Conservation (phyloP, 805 yeast species). For the Kazachstania taianensis region DNA sequence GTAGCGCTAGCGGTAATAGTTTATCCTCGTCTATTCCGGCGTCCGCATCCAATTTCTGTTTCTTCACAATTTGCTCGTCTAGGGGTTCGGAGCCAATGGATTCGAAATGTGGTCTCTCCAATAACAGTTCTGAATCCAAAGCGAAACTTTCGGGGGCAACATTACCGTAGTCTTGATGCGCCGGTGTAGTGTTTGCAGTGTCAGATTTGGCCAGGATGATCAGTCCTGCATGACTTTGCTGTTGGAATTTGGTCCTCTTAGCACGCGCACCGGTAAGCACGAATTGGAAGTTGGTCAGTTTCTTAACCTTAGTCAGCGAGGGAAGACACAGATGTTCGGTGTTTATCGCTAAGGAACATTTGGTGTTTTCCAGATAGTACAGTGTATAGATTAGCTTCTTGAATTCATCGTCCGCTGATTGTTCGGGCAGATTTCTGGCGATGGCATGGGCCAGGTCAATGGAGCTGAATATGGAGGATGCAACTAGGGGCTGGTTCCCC, state of each 20-base stretch:
- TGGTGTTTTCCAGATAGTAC: conserved; percentile 58
- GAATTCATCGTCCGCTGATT: conserved; percentile 21
- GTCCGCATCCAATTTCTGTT: conserved; percentile 19
- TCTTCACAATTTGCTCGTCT: conserved; percentile 32
- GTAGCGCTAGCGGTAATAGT: conserved; percentile 53
- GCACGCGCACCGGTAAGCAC: conserved; percentile 84
- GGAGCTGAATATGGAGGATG: conserved; percentile 26
- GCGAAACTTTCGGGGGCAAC: conserved; percentile 45
- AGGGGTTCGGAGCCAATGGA: conserved; percentile 41
- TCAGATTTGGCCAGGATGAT: conserved; percentile 60
- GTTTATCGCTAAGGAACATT: conserved; percentile 50
- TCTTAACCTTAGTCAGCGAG: conserved; percentile 44
- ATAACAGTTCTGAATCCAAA: conserved; percentile 63
- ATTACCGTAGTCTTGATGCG: conserved; percentile 8
- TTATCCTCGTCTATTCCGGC: conserved; percentile 34
- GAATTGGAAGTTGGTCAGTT: conserved; percentile 49
- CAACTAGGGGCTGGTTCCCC: conserved; percentile 33
- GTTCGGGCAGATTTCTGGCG: conserved; percentile 16
- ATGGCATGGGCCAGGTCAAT: conserved; percentile 22
- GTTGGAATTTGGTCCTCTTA: conserved; percentile 75
- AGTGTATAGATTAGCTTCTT: conserved; percentile 34
- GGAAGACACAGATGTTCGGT: conserved; percentile 54
- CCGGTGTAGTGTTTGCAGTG: conserved; percentile 10
- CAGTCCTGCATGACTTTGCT: conserved; percentile 57
- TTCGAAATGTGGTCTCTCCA: conserved; percentile 68